phyloP scores from a whole-genome alignment of 2,329 filamentous ascomycete species.

The Fusarium pseudograminearum region DNA sequence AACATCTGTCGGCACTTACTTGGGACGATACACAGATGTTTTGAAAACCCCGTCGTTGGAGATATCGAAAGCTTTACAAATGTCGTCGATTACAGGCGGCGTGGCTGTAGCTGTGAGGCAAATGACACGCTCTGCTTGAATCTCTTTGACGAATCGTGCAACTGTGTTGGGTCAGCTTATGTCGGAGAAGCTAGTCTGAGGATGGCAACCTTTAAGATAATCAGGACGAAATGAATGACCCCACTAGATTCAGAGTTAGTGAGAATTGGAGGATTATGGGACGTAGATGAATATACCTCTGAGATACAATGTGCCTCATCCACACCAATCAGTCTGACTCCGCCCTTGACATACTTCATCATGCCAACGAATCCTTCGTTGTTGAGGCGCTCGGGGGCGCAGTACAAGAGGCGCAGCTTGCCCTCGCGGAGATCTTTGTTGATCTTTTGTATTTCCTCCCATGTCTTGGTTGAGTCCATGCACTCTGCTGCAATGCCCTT shows the following conservation, averaged over 20 bases:
- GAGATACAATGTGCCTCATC: conserved; percentile 72
- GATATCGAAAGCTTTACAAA: conserved; percentile 66
- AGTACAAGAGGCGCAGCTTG: conserved; percentile 66
- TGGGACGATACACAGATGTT: conserved; percentile 69
- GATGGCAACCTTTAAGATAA: conserved; percentile 59
- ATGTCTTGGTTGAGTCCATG: conserved; percentile 67
- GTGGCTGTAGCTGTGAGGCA: conserved; percentile 72
- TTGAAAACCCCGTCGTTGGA: conserved; percentile 62
- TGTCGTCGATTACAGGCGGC: conserved; percentile 65
- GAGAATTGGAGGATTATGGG: rapidly evolving
- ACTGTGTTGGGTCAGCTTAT: conserved; percentile 49
- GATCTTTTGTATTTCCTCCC: conserved; percentile 58
- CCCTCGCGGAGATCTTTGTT: conserved; percentile 57
- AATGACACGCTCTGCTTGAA: conserved; percentile 68
- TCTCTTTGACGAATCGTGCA: conserved; percentile 66
- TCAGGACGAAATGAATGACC: conserved; percentile 64
- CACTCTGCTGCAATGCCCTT: conserved; percentile 65
- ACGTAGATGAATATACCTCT: conserved; percentile 23
- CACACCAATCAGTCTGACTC: conserved; percentile 67
- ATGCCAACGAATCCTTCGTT: conserved; percentile 70
- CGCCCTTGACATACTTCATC: conserved; percentile 66
- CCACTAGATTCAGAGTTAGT: conserved; percentile 52
- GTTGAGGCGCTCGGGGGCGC: conserved; percentile 70
- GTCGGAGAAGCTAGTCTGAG: neutral
- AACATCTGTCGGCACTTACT: conserved; percentile 47